These are phyloP conservation scores for Backusella liffmaniae DNA, from an alignment of 192 early-diverging fungal species.

Conservation along the genomic window DNA sequence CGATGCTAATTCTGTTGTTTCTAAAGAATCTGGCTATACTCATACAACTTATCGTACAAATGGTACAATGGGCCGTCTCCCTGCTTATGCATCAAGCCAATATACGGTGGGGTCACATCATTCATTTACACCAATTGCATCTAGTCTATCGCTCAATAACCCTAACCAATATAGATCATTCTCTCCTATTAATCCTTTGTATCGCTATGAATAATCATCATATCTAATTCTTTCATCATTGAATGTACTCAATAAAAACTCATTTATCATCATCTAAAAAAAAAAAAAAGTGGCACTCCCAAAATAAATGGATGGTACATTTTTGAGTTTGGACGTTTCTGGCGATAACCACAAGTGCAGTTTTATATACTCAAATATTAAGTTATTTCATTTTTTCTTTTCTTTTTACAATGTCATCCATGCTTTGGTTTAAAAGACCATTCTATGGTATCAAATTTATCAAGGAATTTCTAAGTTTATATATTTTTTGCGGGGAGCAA, in stretches of 20 bases:
- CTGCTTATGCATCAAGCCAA: background rate
- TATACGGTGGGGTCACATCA: background rate
- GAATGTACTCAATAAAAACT: background rate
- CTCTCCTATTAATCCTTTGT: background rate
- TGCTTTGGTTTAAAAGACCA: too few relatives aligned
- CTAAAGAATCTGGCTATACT: conserved; percentile 43
- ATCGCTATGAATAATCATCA: background rate
- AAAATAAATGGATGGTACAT: background rate
- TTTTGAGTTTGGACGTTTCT: background rate
- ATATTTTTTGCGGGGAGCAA: background rate
- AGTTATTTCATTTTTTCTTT: too few relatives aligned
- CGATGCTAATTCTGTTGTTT: conserved; percentile 40
- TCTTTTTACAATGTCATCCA: too few relatives aligned
- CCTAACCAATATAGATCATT: background rate
- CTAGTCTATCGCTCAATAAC: background rate
- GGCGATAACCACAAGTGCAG: background rate
- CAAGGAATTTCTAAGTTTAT: background rate
- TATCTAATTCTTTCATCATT: background rate
- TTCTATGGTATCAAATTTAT: background rate
- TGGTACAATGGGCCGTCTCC: background rate
- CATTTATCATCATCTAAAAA: background rate
- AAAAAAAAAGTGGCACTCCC: background rate
- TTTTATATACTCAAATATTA: too few relatives aligned
- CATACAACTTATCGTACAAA: conserved; percentile 39
- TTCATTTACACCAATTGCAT: background rate